phyloP scores from a whole-genome alignment of 208 protist species.

The Wallacemonas sp. region DNA sequence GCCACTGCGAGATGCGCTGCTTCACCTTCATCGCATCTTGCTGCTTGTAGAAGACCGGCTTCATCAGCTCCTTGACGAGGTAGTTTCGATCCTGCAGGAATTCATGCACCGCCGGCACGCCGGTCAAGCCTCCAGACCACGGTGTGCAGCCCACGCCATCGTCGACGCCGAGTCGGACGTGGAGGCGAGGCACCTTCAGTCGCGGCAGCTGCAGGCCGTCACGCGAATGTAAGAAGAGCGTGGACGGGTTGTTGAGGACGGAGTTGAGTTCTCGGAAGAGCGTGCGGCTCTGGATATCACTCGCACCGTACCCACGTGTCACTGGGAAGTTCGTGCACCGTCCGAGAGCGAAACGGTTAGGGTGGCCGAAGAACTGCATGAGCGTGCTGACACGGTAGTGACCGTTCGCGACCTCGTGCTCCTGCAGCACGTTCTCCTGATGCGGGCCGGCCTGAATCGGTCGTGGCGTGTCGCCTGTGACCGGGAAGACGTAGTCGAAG shows the following conservation, averaged over 20 bases:
- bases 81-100: slow-evolving; percentile 82
- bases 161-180: slow-evolving; percentile 70
- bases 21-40: slow-evolving; percentile 76
- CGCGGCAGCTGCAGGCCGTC: slow-evolving; percentile 54
- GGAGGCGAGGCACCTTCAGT: slow-evolving; percentile 66
- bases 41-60: slow-evolving; percentile 85
- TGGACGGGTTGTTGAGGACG: slow-evolving; percentile 67
- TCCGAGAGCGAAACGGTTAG: slow-evolving; percentile 75
- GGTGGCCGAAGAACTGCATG: slow-evolving; percentile 77
- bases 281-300: slow-evolving; percentile 71
- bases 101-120: slow-evolving; percentile 65
- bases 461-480: slow-evolving; percentile 66
- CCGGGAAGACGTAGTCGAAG: slow-evolving; percentile 88
- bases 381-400: slow-evolving; percentile 86
- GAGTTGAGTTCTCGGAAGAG: slow-evolving; percentile 79
- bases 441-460: slow-evolving; percentile 41
- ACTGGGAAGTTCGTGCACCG: slow-evolving; percentile 79
- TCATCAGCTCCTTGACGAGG: slow-evolving; percentile 73
- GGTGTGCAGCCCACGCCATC: slow-evolving; percentile 78
- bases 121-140: slow-evolving; percentile 75
- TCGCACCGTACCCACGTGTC: slow-evolving; percentile 60
- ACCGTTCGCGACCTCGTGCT: slow-evolving; percentile 71
- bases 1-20: slow-evolving; percentile 67
- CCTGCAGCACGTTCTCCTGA: slow-evolving; percentile 55
- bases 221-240: slow-evolving; percentile 57